Evolutionary conservation across 257 asterid genomes (phyloP).

Genomic region (Scutellaria minor): DNA sequence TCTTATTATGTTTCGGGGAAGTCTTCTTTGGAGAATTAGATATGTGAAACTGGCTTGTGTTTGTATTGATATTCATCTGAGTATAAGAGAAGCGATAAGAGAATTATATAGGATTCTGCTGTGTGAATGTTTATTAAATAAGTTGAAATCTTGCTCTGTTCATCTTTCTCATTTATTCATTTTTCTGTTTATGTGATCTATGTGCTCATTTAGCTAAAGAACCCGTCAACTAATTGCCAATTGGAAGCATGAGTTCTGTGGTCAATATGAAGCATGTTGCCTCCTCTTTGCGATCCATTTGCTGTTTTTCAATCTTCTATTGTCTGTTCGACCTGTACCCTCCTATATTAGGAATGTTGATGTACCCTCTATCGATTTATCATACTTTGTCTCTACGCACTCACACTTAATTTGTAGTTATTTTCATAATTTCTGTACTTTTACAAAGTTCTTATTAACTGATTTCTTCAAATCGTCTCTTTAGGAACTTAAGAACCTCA

Average conservation of each 20-base stretch:
- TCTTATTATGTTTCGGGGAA: background rate
- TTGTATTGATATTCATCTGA: too few relatives aligned
- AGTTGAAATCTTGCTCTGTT: too few relatives aligned
- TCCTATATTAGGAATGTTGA: background rate
- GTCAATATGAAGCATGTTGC: constrained; percentile 13
- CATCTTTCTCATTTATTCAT: too few relatives aligned
- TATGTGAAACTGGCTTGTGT: too few relatives aligned
- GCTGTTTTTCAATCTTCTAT: background rate
- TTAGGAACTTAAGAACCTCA: constrained; percentile 90
- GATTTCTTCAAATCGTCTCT: constrained; percentile 34
- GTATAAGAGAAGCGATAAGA: too few relatives aligned
- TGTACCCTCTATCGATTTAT: background rate
- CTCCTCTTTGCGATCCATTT: background rate
- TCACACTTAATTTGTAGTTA: background rate
- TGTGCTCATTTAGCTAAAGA: background rate
- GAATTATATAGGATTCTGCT: too few relatives aligned
- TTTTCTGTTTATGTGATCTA: too few relatives aligned
- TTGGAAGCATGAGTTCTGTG: background rate
- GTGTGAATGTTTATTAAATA: too few relatives aligned
- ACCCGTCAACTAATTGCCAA: background rate
- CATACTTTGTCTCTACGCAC: background rate
- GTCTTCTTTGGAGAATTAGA: constrained; percentile 10
- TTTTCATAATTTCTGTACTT: background rate
- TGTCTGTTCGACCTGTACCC: background rate
- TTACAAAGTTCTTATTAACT: constrained; percentile 13